A percentile compares a stretch with the other conserved stretches of the same genome.
Evolutionary conservation across 768 basidiomycete species (phyloP).

Genomic region (Boletus eberwhitei): DNA sequence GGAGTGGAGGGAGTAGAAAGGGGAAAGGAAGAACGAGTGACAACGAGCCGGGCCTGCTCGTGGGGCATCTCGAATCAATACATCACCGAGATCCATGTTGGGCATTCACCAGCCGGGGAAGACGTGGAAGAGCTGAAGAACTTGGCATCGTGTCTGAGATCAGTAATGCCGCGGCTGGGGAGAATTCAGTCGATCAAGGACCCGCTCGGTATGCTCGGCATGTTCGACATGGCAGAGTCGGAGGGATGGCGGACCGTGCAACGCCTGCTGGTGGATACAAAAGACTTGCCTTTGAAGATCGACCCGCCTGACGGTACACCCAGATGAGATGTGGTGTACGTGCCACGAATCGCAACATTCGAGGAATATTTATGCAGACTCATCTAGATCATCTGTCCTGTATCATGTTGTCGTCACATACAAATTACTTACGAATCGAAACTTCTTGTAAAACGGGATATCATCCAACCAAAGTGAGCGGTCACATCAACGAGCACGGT

Average conservation of each 20-base stretch:
- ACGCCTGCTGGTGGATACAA: neutral
- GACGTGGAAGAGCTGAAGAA: neutral
- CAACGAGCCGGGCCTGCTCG: neutral
- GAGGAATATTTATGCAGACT: no score
- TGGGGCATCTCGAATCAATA: slow-evolving; percentile 6
- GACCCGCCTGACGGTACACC: neutral
- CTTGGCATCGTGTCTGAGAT: slow-evolving; percentile 8
- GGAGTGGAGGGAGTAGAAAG: neutral
- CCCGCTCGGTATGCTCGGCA: neutral
- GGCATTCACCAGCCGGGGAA: slow-evolving; percentile 8
- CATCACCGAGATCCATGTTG: slow-evolving; percentile 12
- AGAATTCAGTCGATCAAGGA: neutral
- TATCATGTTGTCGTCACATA: neutral
- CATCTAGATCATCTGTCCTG: neutral
- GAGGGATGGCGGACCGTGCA: neutral
- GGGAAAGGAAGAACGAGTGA: neutral
- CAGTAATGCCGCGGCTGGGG: slow-evolving; percentile 10
- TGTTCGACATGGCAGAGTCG: neutral
- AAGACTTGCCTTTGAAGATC: neutral
- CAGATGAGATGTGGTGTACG: neutral
- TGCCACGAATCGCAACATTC: no score
- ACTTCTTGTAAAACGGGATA: neutral
- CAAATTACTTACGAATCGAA: neutral
- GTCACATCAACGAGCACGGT: no score
- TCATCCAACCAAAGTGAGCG: neutral